A percentile compares a stretch with the other conserved stretches of the same genome.
Evolutionary conservation across 208 protist species (phyloP).

Genomic region (Trichomonas gallinae): DNA sequence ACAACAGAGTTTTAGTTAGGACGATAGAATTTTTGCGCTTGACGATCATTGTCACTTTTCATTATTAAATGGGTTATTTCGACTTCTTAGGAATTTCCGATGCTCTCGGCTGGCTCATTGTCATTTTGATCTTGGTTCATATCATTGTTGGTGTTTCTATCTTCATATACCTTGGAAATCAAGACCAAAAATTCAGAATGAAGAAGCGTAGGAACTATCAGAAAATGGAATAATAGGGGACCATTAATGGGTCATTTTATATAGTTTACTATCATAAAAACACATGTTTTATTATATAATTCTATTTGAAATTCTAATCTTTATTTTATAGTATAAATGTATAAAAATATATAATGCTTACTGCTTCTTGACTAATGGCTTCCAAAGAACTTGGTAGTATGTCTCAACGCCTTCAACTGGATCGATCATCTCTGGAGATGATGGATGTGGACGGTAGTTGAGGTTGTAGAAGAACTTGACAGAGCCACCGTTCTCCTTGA

Average conservation of each 20-base stretch:
- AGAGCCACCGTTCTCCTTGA: background rate
- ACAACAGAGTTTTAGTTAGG: too few species aligned
- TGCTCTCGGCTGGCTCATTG: background rate
- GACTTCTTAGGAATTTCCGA: background rate
- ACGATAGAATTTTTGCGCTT: too few species aligned
- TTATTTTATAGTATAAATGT: background rate
- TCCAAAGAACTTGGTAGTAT: background rate
- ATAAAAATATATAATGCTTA: background rate
- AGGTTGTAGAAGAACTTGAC: background rate
- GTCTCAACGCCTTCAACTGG: background rate
- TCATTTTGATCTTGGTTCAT: background rate
- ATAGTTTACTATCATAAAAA: too few species aligned
- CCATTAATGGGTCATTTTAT: too few species aligned
- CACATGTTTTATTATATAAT: too few species aligned
- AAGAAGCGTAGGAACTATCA: background rate
- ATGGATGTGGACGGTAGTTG: background rate
- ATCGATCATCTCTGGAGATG: background rate
- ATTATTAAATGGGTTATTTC: background rate
- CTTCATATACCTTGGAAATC: background rate
- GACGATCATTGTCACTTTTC: too few species aligned
- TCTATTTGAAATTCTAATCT: background rate
- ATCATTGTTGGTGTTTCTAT: background rate
- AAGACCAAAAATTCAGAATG: background rate
- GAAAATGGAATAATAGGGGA: background rate
- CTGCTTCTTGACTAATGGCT: background rate